A percentile compares a stretch with the other conserved stretches of the same genome.
Conservation (phyloP, 768 basidiomycete genomes). For the Mycena kentingensis region DNA sequence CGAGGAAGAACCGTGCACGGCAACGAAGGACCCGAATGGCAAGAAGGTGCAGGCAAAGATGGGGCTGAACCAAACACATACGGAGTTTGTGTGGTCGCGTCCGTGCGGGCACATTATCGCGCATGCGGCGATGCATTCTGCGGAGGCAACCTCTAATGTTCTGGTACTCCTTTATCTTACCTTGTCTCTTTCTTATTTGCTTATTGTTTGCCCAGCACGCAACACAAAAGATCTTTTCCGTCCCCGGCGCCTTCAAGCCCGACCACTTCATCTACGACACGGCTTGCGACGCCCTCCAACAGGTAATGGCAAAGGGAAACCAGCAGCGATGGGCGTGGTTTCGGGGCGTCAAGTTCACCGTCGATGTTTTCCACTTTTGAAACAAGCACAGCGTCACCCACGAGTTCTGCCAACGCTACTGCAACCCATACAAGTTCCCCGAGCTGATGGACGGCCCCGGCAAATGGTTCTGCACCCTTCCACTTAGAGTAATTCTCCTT, state of each 20-base stretch:
- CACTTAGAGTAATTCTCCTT: not conserved
- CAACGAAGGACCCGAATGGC: constrained; percentile 1
- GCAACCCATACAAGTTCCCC: constrained; percentile 8
- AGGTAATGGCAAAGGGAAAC: constrained; percentile 1
- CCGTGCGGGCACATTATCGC: constrained; percentile 26
- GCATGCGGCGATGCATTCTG: constrained; percentile 21
- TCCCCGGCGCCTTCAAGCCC: constrained; percentile 28
- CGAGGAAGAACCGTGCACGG: constrained; percentile 1
- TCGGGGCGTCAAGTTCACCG: constrained; percentile 8
- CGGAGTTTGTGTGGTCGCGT: constrained; percentile 20
- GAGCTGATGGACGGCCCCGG: constrained; percentile 12
- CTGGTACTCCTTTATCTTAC: constrained; percentile 16
- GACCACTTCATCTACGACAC: constrained; percentile 25
- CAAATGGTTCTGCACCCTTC: constrained; percentile 22
- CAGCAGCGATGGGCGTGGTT: constrained; percentile 6
- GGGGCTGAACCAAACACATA: constrained; percentile 20
- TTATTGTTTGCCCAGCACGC: not conserved
- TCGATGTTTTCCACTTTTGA: constrained; percentile 21
- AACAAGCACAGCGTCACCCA: constrained; percentile 17
- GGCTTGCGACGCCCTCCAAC: constrained; percentile 18
- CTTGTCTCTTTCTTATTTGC: not conserved
- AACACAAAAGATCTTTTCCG: constrained; percentile 23
- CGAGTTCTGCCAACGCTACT: constrained; percentile 13
- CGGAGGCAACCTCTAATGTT: constrained; percentile 23
- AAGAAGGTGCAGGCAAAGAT: constrained; percentile 19